These are phyloP conservation scores for Claviceps monticola DNA, from an alignment of 2,329 filamentous ascomycete genomes.

Conservation along the genomic window DNA sequence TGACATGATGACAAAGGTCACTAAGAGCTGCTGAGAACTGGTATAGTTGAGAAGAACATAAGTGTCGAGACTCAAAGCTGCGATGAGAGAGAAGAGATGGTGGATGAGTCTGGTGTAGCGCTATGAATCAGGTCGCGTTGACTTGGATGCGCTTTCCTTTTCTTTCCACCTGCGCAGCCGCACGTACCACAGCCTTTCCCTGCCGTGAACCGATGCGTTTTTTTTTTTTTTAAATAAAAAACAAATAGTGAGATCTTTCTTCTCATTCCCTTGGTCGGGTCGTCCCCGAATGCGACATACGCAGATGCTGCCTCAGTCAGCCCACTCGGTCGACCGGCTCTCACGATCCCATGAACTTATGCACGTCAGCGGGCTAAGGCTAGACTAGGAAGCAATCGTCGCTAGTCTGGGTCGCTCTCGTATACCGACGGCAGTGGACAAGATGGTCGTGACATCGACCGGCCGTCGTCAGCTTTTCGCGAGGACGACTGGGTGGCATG, in stretches of 20 bases:
- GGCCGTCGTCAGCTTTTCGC: background rate
- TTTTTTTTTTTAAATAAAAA: too few relatives aligned
- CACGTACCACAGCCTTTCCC: background rate
- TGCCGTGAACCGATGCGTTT: too few relatives aligned
- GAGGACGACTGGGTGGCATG: background rate
- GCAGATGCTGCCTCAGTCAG: background rate
- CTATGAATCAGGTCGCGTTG: background rate
- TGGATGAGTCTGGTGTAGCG: too few relatives aligned
- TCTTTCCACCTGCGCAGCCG: too few relatives aligned
- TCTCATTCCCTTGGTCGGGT: background rate
- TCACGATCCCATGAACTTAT: background rate
- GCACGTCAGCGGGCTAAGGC: background rate
- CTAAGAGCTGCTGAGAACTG: background rate
- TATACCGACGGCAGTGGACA: background rate
- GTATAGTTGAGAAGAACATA: background rate
- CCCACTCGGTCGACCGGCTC: background rate
- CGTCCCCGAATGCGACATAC: background rate
- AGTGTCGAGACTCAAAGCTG: too few relatives aligned
- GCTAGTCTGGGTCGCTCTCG: conserved; percentile 22
- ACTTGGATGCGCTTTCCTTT: background rate
- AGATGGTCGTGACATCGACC: background rate
- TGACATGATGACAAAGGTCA: conserved; percentile 2
- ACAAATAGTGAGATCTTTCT: too few relatives aligned
- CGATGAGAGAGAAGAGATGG: background rate
- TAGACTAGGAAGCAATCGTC: background rate